Conservation (phyloP, 1,139 yeast species). For the Blastobotrys aristatus region DNA sequence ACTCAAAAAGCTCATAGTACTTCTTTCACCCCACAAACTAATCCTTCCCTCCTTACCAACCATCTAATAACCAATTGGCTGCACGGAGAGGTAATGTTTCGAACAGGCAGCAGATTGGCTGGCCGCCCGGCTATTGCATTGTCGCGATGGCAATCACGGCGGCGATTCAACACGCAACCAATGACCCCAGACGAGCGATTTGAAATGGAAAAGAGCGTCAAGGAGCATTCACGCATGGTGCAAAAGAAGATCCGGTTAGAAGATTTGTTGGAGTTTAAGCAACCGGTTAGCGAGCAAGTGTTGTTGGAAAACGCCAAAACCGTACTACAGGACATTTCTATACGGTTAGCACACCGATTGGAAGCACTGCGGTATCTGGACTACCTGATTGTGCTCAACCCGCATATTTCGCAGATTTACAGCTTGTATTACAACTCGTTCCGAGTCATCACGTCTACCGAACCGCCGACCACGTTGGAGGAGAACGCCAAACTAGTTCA, state of each 20-base stretch:
- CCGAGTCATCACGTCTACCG: conserved; percentile 48
- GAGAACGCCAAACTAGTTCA: conserved; percentile 50
- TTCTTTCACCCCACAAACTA: too few relatives aligned
- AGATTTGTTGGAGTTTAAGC: conserved; percentile 21
- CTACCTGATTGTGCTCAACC: conserved; percentile 78
- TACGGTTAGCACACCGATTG: conserved; percentile 52
- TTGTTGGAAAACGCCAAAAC: conserved; percentile 37
- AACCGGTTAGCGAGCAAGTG: conserved; percentile 21
- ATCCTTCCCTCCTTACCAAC: too few relatives aligned
- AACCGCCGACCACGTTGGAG: conserved; percentile 43
- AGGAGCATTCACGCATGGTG: conserved; percentile 21
- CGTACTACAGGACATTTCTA: conserved; percentile 43
- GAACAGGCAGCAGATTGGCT: too few relatives aligned
- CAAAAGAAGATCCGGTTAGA: conserved; percentile 22
- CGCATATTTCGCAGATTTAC: conserved; percentile 82
- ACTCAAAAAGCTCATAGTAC: too few relatives aligned
- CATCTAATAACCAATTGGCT: too few relatives aligned
- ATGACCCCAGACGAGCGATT: conserved; percentile 14
- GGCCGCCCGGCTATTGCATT: too few relatives aligned
- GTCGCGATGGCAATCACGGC: too few relatives aligned
- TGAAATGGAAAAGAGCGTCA: conserved; percentile 16
- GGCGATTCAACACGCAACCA: conserved; percentile 1
- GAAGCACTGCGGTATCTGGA: conserved; percentile 69
- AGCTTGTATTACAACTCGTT: conserved; percentile 67
- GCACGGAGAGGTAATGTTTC: too few relatives aligned